phyloP scores from a whole-genome alignment of 495 filamentous ascomycete species.

The Darksidea phi region DNA sequence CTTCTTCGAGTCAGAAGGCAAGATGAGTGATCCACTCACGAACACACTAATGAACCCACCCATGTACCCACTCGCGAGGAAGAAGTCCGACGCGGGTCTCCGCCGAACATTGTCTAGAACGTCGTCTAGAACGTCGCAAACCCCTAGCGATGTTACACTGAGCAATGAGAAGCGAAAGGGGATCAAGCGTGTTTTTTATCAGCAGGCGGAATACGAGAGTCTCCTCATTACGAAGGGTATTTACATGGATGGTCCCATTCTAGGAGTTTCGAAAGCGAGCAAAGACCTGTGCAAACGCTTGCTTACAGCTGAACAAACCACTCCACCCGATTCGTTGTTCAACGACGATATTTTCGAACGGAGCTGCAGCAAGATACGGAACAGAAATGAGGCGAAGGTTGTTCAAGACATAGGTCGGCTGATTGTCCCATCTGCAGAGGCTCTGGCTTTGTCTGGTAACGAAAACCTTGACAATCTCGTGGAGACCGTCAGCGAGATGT shows the following conservation, averaged over 20 bases:
- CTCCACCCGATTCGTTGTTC: conserved; percentile 18
- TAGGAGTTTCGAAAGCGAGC: conserved; percentile 8
- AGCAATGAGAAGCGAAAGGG: conserved; percentile 45
- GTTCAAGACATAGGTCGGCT: conserved; percentile 23
- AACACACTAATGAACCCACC: too few relatives aligned
- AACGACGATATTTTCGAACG: conserved; percentile 18
- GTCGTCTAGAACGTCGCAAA: conserved; percentile 38
- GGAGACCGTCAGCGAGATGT: conserved; percentile 24
- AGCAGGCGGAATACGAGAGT: too few relatives aligned
- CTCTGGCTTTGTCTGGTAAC: conserved; percentile 11
- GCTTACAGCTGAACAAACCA: conserved; percentile 9
- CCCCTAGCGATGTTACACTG: conserved; percentile 45
- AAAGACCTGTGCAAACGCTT: conserved; percentile 4
- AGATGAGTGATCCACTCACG: conserved; percentile 19
- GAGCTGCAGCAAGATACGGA: conserved; percentile 12
- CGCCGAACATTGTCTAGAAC: conserved; percentile 42
- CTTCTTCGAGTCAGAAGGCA: neutral
- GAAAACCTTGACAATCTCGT: conserved; percentile 13
- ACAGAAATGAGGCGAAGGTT: conserved; percentile 12
- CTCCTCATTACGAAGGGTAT: too few relatives aligned
- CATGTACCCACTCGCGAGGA: conserved; percentile 42
- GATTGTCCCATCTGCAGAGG: conserved; percentile 28
- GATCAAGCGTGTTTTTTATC: too few relatives aligned
- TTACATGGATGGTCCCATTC: conserved; percentile 37
- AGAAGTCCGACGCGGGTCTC: conserved; percentile 41